These are phyloP conservation scores for Penstemon eatonii DNA, from an alignment of 257 asterid genomes.

Conservation along the genomic window DNA sequence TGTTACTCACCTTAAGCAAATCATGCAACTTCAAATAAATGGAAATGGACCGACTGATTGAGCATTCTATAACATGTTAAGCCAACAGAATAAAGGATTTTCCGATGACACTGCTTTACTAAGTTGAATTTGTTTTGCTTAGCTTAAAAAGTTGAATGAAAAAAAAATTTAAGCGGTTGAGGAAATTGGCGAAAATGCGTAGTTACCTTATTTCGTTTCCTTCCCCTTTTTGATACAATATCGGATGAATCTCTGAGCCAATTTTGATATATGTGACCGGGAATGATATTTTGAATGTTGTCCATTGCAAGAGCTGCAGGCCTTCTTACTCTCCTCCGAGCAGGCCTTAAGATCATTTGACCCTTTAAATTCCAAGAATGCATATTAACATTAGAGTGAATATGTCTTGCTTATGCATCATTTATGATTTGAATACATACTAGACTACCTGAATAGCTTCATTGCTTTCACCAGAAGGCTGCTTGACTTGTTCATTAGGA, in stretches of 20 bases:
- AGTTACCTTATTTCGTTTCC: conserved; percentile 51
- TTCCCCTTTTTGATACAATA: conserved; percentile 52
- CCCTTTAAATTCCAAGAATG: conserved; percentile 36
- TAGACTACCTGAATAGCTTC: conserved; percentile 53
- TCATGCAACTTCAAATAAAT: conserved; percentile 17
- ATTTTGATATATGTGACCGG: conserved; percentile 72
- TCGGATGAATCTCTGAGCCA: conserved; percentile 78
- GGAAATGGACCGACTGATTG: conserved; percentile 3
- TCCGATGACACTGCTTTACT: conserved; percentile 6
- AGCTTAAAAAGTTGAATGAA: conserved; percentile 12
- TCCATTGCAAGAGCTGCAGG: conserved; percentile 50
- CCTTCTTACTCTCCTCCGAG: conserved; percentile 51
- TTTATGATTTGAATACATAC: conserved; percentile 12
- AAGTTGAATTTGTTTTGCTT: conserved; percentile 1
- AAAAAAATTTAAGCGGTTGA: conserved; percentile 23
- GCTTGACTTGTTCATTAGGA: conserved; percentile 50
- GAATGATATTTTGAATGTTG: conserved; percentile 65
- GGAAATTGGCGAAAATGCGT: conserved; percentile 12
- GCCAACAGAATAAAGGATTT: conserved; percentile 3
- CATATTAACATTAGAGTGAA: conserved; percentile 23
- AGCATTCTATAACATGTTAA: conserved; percentile 21
- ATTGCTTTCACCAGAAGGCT: conserved; percentile 44
- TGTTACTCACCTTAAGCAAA: conserved; percentile 27
- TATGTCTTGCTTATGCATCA: conserved; percentile 5
- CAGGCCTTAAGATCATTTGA: conserved; percentile 38